Evolutionary conservation across 495 filamentous ascomycete genomes (phyloP), one percentile per base, ranked within the genome.

Genomic region (Penicillium goetzii): DNA sequence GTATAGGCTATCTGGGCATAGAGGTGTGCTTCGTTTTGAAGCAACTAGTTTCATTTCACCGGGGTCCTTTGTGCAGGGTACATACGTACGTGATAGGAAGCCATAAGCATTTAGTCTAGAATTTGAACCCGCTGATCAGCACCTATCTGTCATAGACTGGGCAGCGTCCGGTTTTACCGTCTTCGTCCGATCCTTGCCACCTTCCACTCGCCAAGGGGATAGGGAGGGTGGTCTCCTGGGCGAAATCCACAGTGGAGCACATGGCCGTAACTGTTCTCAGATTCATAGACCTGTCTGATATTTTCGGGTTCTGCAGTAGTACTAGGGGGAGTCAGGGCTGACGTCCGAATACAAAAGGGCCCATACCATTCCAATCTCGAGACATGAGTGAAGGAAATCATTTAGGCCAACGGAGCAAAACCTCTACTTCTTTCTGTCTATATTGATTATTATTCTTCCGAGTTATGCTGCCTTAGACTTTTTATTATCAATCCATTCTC

Each of bases 161-260:
- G 61, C 59, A 50, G 36, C 70, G 32, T 59, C 15, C 25, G 25
- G 6, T 15, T 67, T 69, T 63, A 41, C 68, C 60, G 32, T 57
- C 34, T 68, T 57, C 40, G 63, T 66, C 63, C 28, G 36, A 52
- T 68, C 63, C 30, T 65, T 67, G 63, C 61, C 68, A 63, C 54
- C 43, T 28, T 33, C 53, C 19, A 58, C 47, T 9, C 36, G 53
- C 65, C 62, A 70, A 70, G 65, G 64, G 61, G 65, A 60, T n/a
- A 36, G 33, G 54, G 47, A 56, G 57, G 40, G 52, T 56, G 47
- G 52, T 57, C 59, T 59, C 65, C 63, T 64, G 58, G 65, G 57
- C 58, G 33, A 40, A 71, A 65, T 17, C 70, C 70, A 73, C 70
- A 69, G 70, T 71, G 70, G 70, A 71, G 59, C 61, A 67, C 41